These are phyloP conservation scores for Stentor roeselii DNA, from an alignment of 73 alveolate genomes.

Conservation along the genomic window DNA sequence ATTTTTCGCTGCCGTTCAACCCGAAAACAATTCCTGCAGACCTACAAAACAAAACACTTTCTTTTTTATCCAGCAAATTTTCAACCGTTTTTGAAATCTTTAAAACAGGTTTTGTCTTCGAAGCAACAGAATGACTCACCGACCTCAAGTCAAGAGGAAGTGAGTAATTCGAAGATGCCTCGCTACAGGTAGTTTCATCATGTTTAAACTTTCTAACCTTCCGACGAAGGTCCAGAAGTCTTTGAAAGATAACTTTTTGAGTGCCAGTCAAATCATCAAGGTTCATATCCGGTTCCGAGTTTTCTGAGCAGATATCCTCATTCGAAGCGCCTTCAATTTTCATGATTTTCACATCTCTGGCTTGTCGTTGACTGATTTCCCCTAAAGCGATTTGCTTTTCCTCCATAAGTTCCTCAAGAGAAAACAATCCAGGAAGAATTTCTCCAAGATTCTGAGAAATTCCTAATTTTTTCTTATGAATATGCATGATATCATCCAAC, in stretches of 20 bases:
- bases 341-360: neutral
- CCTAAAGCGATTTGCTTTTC: slow-evolving; percentile 7
- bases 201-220: neutral
- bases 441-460: neutral
- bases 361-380: neutral
- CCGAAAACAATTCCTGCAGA: slow-evolving; percentile 6
- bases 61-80: neutral
- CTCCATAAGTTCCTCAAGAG: slow-evolving; percentile 20
- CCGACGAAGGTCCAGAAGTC: neutral
- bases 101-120: neutral
- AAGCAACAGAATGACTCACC: neutral
- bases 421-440: slow-evolving; percentile 5
- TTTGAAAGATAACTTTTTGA: slow-evolving; percentile 15
- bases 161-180: neutral
- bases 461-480: neutral
- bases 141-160: slow-evolving; percentile 8
- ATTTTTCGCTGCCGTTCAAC: neutral
- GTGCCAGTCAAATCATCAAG: slow-evolving; percentile 18
- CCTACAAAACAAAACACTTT: neutral
- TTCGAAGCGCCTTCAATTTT: neutral
- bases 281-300: neutral
- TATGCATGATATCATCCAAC: slow-evolving; percentile 6
- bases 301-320: neutral
- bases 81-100: neutral
- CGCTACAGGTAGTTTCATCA: neutral